phyloP scores from a whole-genome alignment of 2,329 filamentous ascomycete species.

The Tolypocladium capitatum region DNA sequence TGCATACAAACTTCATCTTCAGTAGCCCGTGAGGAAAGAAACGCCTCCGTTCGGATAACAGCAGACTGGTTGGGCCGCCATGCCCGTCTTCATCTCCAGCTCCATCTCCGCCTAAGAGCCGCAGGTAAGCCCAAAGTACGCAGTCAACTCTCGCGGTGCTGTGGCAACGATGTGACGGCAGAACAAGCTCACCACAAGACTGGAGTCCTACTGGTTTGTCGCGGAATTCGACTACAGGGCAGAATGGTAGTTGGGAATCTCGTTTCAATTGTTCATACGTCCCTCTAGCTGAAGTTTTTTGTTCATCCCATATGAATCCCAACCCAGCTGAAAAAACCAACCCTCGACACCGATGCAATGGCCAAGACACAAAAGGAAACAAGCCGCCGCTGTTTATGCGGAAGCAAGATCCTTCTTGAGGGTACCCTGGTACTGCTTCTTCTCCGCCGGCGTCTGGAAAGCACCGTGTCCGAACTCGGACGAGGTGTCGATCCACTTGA shows the following conservation, averaged over 20 bases:
- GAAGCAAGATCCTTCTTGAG: conserved; percentile 89
- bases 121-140: too few species aligned
- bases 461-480: conserved; percentile 99
- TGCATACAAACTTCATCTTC: too few species aligned
- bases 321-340: conserved; percentile 26
- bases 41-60: too few species aligned
- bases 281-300: conserved; percentile 20
- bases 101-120: too few species aligned
- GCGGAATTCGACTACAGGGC: neutral
- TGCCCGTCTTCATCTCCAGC: too few species aligned
- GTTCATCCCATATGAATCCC: conserved; percentile 23
- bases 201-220: too few species aligned
- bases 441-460: conserved; percentile 97
- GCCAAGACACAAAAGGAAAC: conserved; percentile 30
- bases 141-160: too few species aligned
- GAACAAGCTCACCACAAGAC: too few species aligned
- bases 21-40: too few species aligned
- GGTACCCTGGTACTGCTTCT: conserved; percentile 92
- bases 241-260: conserved; percentile 4
- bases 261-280: conserved; percentile 18
- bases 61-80: too few species aligned
- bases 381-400: conserved; percentile 24
- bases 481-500: conserved; percentile 99
- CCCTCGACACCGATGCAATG: conserved; percentile 44
- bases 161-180: too few species aligned